These are phyloP conservation scores for Aleurites moluccanus DNA, from an alignment of 441 rosid species.

Conservation along the genomic window DNA sequence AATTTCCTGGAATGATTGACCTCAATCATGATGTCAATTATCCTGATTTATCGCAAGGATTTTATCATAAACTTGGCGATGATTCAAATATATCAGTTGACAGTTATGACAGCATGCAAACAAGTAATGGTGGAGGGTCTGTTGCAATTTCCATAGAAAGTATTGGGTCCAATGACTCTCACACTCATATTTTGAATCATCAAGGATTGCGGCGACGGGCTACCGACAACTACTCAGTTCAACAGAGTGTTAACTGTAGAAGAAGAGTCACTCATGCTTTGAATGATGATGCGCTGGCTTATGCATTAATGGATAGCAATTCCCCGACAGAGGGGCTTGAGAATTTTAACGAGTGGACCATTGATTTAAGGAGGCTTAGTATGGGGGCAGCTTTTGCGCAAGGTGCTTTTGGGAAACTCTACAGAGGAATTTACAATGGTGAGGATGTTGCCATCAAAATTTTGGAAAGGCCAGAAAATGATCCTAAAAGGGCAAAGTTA, in stretches of 20 bases:
- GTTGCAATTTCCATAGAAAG: conserved; percentile 70
- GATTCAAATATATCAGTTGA: conserved; percentile 70
- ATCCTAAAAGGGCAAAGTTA: conserved; percentile 65
- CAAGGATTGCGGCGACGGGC: conserved; percentile 57
- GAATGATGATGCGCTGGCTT: conserved; percentile 81
- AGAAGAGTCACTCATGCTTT: conserved; percentile 71
- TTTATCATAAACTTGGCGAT: conserved; percentile 59
- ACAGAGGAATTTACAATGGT: conserved; percentile 88
- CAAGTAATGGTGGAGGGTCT: conserved; percentile 65
- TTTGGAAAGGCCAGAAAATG: conserved; percentile 76
- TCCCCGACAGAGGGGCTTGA: conserved; percentile 62
- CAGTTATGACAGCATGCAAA: conserved; percentile 48
- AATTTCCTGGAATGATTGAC: conserved; percentile 36
- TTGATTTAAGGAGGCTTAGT: conserved; percentile 79
- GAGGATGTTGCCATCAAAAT: conserved; percentile 93
- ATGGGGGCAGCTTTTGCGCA: conserved; percentile 95
- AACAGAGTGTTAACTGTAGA: conserved; percentile 69
- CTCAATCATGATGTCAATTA: conserved; percentile 35
- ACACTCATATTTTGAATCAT: conserved; percentile 62
- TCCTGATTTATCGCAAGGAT: conserved; percentile 60
- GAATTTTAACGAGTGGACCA: conserved; percentile 88
- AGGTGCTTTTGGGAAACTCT: conserved; percentile 95
- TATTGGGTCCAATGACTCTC: conserved; percentile 63
- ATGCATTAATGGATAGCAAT: conserved; percentile 70
- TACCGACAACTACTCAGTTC: conserved; percentile 50